Percentiles rank a stretch among this genome's conserved stretches.
Evolutionary conservation across 2,329 filamentous ascomycete genomes (phyloP).

Genomic region (Fusarium heterosporum): DNA sequence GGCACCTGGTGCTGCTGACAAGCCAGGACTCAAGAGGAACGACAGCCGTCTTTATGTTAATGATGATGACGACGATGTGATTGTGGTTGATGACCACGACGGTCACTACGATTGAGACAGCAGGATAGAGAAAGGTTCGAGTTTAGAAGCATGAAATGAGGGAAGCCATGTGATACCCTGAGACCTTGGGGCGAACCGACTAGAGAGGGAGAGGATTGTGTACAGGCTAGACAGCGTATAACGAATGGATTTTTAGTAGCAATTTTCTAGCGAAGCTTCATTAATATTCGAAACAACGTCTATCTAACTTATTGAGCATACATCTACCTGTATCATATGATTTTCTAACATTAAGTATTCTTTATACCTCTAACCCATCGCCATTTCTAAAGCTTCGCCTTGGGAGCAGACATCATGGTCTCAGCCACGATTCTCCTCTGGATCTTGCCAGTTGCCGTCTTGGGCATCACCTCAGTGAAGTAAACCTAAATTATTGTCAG

Average conservation of each 20-base stretch:
- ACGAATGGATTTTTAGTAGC: constrained; percentile 8
- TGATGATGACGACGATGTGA: constrained; percentile 46
- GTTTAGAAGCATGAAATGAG: constrained; percentile 2
- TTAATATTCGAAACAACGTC: constrained; percentile 18
- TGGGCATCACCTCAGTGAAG: constrained; percentile 86
- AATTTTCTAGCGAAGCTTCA: constrained; percentile 25
- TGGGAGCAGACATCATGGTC: constrained; percentile 75
- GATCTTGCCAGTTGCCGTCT: constrained; percentile 92
- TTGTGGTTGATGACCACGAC: constrained; percentile 43
- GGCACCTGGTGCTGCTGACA: constrained; percentile 8
- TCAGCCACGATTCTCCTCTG: constrained; percentile 88
- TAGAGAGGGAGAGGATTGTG: not conserved
- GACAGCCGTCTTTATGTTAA: constrained; percentile 46
- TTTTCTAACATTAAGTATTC: not conserved
- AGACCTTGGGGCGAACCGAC: too few species aligned
- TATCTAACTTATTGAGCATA: constrained; percentile 6
- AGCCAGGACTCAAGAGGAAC: constrained; percentile 39
- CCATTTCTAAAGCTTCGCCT: constrained; percentile 64
- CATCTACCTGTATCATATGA: not conserved
- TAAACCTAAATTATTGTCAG: constrained; percentile 67
- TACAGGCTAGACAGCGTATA: constrained; percentile 17
- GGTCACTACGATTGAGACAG: constrained; percentile 41
- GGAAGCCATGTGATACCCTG: not conserved
- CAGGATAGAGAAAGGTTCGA: not conserved
- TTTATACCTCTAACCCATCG: not conserved